A percentile compares a stretch with the other conserved stretches of the same genome.
Evolutionary conservation across 129 eudicot species (phyloP).

Genomic region (Logfia minima): DNA sequence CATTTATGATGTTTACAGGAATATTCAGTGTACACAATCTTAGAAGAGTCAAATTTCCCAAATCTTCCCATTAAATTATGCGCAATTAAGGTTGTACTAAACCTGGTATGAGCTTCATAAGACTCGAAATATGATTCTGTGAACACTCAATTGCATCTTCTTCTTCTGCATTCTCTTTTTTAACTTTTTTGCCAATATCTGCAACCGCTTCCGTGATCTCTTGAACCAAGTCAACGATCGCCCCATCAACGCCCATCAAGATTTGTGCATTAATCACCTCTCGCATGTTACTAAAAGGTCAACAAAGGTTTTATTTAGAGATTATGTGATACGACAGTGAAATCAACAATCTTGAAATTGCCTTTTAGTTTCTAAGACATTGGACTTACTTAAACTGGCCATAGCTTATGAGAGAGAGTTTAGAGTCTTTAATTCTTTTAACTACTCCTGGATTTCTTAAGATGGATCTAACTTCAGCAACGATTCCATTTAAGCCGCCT

Average conservation of each 20-base stretch:
- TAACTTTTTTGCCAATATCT: slow-evolving; percentile 24
- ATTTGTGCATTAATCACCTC: slow-evolving; percentile 71
- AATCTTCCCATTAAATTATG: neutral
- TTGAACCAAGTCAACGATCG: slow-evolving; percentile 66
- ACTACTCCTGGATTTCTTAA: slow-evolving; percentile 60
- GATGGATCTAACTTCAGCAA: slow-evolving; percentile 59
- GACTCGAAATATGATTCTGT: slow-evolving; percentile 46
- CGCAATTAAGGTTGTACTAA: slow-evolving; percentile 26
- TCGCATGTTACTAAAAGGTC: slow-evolving; percentile 49
- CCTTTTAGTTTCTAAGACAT: slow-evolving; percentile 12
- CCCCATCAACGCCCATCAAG: slow-evolving; percentile 79
- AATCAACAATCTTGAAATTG: slow-evolving; percentile 10
- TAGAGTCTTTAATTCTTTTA: slow-evolving; percentile 46
- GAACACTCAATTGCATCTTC: slow-evolving; percentile 27
- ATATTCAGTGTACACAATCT: slow-evolving; percentile 22
- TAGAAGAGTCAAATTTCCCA: slow-evolving; percentile 4
- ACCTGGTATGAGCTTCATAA: slow-evolving; percentile 50
- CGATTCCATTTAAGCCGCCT: slow-evolving; percentile 63
- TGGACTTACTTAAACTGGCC: slow-evolving; percentile 67
- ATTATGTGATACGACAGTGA: neutral
- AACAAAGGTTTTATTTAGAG: neutral
- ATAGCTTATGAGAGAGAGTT: slow-evolving; percentile 63
- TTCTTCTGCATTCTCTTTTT: slow-evolving; percentile 15
- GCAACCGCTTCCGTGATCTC: slow-evolving; percentile 56
- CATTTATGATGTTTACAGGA: slow-evolving; percentile 7